phyloP scores from a whole-genome alignment of 805 yeast genomes.

The Metschnikowia shivogae region DNA sequence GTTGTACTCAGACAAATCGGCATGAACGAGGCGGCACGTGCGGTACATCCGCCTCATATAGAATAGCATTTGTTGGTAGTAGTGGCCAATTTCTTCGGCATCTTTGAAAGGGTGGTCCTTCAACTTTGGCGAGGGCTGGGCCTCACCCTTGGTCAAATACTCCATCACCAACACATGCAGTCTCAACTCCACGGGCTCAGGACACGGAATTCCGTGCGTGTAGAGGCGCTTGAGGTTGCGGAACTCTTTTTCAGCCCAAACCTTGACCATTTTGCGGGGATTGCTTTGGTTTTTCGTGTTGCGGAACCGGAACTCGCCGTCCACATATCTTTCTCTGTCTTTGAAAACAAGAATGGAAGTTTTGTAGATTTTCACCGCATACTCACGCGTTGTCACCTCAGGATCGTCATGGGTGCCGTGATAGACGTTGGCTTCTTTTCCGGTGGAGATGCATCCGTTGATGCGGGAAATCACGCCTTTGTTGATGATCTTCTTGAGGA shows the following conservation, averaged over 20 bases:
- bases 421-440: constrained; percentile 98
- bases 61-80: constrained; percentile 74
- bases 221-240: constrained; percentile 83
- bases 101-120: constrained; percentile 76
- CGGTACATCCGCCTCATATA: constrained; percentile 86
- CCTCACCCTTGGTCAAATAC: constrained; percentile 71
- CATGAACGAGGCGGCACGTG: constrained; percentile 88
- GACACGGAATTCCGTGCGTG: constrained; percentile 81
- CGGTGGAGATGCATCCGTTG: constrained; percentile 93
- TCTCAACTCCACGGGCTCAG: constrained; percentile 84
- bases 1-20: constrained; percentile 94
- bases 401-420: constrained; percentile 60
- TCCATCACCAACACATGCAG: constrained; percentile 95
- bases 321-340: constrained; percentile 93
- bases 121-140: constrained; percentile 87
- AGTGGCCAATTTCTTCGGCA: constrained; percentile 58
- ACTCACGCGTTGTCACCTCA: constrained; percentile 43
- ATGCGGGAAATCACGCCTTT: constrained; percentile 80
- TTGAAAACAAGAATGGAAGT: constrained; percentile 96
- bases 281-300: constrained; percentile 81
- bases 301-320: constrained; percentile 91
- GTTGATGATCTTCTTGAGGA: constrained; percentile 74
- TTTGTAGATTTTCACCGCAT: constrained; percentile 90
- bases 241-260: constrained; percentile 98
- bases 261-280: constrained; percentile 94